These are phyloP conservation scores for Neurospora pannonica DNA, from an alignment of 495 filamentous ascomycete genomes.

Conservation along the genomic window DNA sequence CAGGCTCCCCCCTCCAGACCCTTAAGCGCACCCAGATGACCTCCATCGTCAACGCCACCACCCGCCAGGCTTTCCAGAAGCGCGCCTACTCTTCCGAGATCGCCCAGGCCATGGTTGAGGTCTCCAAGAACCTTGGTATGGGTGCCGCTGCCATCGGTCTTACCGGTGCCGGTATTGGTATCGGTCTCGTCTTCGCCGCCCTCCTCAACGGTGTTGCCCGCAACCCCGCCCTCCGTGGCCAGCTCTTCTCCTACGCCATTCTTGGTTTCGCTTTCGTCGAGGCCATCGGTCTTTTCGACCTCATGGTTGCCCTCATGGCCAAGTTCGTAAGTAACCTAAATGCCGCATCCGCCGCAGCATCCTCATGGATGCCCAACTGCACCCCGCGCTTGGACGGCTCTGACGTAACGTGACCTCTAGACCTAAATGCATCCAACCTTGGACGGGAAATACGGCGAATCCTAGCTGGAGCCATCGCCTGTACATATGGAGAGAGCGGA, in stretches of 20 bases:
- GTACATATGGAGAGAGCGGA: slow-evolving; percentile 19
- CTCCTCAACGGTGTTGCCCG: slow-evolving; percentile 76
- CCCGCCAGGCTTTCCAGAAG: slow-evolving; percentile 54
- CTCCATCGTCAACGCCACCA: slow-evolving; percentile 54
- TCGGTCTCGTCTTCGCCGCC: slow-evolving; percentile 82
- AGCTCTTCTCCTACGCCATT: slow-evolving; percentile 92
- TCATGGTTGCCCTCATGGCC: slow-evolving; percentile 88
- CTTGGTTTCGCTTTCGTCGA: slow-evolving; percentile 90
- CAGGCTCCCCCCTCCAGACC: slow-evolving; percentile 45
- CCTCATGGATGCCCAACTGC: neutral
- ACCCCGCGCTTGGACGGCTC: neutral
- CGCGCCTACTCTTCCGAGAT: slow-evolving; percentile 73
- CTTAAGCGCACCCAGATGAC: slow-evolving; percentile 59
- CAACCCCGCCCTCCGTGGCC: slow-evolving; percentile 81
- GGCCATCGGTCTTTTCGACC: slow-evolving; percentile 86
- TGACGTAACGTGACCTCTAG: slow-evolving; percentile 9
- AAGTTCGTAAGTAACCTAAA: slow-evolving; percentile 47
- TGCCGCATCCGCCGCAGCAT: neutral
- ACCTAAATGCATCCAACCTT: slow-evolving; percentile 17
- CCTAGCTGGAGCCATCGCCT: slow-evolving; percentile 16
- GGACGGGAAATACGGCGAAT: slow-evolving; percentile 14
- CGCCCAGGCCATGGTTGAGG: slow-evolving; percentile 74
- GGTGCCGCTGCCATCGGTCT: slow-evolving; percentile 82
- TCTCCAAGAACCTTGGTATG: slow-evolving; percentile 82
- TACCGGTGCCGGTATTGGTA: slow-evolving; percentile 85